Conservation (phyloP, 2,329 filamentous ascomycete species). For the Colletotrichum magnum region DNA sequence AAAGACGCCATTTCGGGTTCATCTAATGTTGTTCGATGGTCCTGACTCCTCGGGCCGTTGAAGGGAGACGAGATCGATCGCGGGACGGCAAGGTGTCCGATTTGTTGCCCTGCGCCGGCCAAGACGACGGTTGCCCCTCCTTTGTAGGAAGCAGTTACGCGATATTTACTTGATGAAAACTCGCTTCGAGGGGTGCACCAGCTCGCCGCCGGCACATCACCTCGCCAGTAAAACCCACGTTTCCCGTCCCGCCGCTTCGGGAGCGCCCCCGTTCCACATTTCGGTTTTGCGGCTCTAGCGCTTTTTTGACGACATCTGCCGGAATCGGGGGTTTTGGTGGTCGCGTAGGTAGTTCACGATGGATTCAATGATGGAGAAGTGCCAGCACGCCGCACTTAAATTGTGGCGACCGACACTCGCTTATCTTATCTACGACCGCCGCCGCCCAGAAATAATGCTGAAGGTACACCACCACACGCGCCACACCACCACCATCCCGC, state of each 20-base stretch:
- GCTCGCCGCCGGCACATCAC: conserved; percentile 8
- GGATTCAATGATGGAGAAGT: not conserved
- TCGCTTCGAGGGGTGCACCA: conserved; percentile 1
- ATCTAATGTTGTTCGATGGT: not conserved
- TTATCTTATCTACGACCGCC: conserved; percentile 6
- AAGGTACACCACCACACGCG: conserved; percentile 1
- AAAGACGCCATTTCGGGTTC: not conserved
- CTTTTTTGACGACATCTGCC: conserved; percentile 26
- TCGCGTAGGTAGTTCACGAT: not conserved
- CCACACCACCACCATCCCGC: conserved; percentile 23
- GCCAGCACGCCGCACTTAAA: not conserved
- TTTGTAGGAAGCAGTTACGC: conserved; percentile 30
- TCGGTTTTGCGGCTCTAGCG: conserved; percentile 25
- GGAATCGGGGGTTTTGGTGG: too few species aligned
- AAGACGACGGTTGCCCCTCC: conserved; percentile 24
- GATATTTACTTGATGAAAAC: conserved; percentile 41
- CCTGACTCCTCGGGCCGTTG: not conserved
- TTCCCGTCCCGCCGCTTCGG: conserved; percentile 25
- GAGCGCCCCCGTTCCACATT: conserved; percentile 29
- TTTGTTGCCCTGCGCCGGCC: conserved; percentile 19
- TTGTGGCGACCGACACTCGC: conserved; percentile 12
- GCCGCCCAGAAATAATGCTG: not conserved
- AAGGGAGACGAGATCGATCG: conserved; percentile 1
- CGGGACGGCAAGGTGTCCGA: conserved; percentile 7
- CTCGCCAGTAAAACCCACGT: not conserved